A percentile compares a stretch with the other conserved stretches of the same genome.
These are phyloP conservation scores for Seiridium cupressi DNA, from an alignment of 2,329 filamentous ascomycete genomes.

Conservation along the genomic window DNA sequence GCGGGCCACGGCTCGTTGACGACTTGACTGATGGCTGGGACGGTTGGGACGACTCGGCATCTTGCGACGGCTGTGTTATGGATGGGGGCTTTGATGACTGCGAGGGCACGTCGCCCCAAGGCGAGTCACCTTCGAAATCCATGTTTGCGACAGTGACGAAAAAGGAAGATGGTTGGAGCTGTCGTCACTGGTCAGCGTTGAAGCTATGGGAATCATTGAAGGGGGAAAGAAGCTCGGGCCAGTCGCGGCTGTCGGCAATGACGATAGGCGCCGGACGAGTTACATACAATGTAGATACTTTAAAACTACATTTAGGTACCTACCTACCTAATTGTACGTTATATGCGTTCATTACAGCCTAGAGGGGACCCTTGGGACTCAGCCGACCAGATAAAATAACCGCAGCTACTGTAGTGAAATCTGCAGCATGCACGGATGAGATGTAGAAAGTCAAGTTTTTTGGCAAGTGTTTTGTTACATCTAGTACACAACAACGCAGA, in stretches of 20 bases:
- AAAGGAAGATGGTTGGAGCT: neutral
- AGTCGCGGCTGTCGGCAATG: neutral
- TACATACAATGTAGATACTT: neutral
- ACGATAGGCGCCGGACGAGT: neutral
- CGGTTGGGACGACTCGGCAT: constrained; percentile 26
- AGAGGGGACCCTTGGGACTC: too few species aligned
- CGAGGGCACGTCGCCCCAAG: constrained; percentile 44
- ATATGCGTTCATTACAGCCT: too few species aligned
- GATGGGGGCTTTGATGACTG: constrained; percentile 28
- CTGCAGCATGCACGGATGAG: too few species aligned
- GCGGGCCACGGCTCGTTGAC: constrained; percentile 19
- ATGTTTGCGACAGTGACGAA: constrained; percentile 20
- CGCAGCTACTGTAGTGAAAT: too few species aligned
- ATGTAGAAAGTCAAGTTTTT: too few species aligned
- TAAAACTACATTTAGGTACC: too few species aligned
- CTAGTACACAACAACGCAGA: too few species aligned
- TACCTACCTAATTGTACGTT: too few species aligned
- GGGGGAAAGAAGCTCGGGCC: constrained; percentile 9
- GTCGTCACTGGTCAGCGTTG: neutral
- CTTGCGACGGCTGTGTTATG: constrained; percentile 15
- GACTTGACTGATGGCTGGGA: constrained; percentile 28
- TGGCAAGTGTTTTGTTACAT: too few species aligned
- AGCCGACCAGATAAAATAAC: too few species aligned
- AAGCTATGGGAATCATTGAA: constrained; percentile 3
- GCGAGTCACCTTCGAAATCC: constrained; percentile 43